Conservation (phyloP, 305 asterid genomes). For the Solanum aculeatissimum region DNA sequence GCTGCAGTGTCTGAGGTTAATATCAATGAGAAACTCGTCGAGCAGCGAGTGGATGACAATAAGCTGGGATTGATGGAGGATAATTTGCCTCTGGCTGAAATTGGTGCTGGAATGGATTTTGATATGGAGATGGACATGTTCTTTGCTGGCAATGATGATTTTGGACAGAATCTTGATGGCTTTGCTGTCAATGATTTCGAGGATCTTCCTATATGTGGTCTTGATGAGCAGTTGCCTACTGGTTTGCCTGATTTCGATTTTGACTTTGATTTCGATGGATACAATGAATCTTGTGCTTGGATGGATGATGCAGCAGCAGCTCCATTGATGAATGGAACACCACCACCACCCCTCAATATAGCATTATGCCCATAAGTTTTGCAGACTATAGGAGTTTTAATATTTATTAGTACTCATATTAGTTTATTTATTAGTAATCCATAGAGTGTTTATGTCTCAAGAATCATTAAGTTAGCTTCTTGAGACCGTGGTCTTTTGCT, state of each 20-base stretch:
- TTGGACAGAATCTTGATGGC: conserved; percentile 22
- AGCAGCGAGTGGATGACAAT: background rate
- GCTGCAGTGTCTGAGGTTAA: background rate
- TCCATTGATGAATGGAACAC: conserved; percentile 22
- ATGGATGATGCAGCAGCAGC: conserved; percentile 42
- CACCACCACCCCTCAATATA: conserved; percentile 40
- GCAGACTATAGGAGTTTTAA: conserved; percentile 32
- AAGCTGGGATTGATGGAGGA: conserved; percentile 11
- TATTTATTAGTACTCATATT: background rate
- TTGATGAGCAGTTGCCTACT: conserved; percentile 9
- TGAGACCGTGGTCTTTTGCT: background rate
- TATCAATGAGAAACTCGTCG: background rate
- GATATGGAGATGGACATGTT: conserved; percentile 32
- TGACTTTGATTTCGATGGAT: conserved; percentile 41
- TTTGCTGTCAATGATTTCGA: conserved; percentile 19
- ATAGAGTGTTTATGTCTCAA: conserved; percentile 1
- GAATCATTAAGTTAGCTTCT: conserved; percentile 12
- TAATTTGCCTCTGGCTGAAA: conserved; percentile 22
- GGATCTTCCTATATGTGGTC: conserved; percentile 25
- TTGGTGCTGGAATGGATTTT: conserved; percentile 40
- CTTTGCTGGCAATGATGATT: background rate
- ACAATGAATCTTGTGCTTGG: conserved; percentile 31
- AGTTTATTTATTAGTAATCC: background rate
- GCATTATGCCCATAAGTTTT: conserved; percentile 76
- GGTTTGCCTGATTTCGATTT: conserved; percentile 48